A percentile compares a stretch with the other conserved stretches of the same genome.
Evolutionary conservation across 495 filamentous ascomycete genomes (phyloP).

Genomic region (Bacidia rubella): DNA sequence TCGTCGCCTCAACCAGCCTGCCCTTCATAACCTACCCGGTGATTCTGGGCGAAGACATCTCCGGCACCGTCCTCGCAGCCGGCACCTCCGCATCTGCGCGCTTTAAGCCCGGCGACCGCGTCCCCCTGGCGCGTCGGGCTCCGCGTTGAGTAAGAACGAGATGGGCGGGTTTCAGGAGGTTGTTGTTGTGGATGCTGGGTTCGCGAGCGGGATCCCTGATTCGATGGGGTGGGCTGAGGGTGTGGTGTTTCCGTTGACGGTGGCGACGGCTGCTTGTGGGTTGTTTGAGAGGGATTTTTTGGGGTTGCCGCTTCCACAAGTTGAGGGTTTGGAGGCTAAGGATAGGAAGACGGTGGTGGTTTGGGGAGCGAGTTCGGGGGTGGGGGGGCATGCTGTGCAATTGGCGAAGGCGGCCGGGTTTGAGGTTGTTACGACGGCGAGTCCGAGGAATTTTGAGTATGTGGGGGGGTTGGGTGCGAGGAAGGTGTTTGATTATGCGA

Average conservation of each 20-base stretch:
- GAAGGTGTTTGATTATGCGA: slow-evolving; percentile 44
- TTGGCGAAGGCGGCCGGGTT: slow-evolving; percentile 44
- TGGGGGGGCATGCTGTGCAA: slow-evolving; percentile 50
- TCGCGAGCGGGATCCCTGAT: slow-evolving; percentile 34
- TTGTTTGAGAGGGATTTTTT: slow-evolving; percentile 35
- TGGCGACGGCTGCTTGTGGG: slow-evolving; percentile 39
- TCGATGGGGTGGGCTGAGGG: slow-evolving; percentile 33
- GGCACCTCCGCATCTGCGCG: slow-evolving; percentile 29
- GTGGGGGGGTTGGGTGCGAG: slow-evolving; percentile 40
- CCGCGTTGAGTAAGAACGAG: slow-evolving; percentile 7
- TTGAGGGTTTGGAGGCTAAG: slow-evolving; percentile 16
- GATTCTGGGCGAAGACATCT: slow-evolving; percentile 40
- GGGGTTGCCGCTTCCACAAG: slow-evolving; percentile 21
- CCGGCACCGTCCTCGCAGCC: slow-evolving; percentile 37
- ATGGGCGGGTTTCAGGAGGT: slow-evolving; percentile 37
- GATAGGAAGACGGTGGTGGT: slow-evolving; percentile 37
- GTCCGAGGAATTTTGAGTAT: slow-evolving; percentile 39
- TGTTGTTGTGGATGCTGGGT: slow-evolving; percentile 22
- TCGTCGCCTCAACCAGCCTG: slow-evolving; percentile 24
- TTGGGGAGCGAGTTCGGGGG: slow-evolving; percentile 46
- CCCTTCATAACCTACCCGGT: slow-evolving; percentile 28
- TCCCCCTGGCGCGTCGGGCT: slow-evolving; percentile 8
- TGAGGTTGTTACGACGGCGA: slow-evolving; percentile 42
- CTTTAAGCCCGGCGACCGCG: slow-evolving; percentile 30
- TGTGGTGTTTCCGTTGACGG: slow-evolving; percentile 38